Base-by-base conservation (phyloP, 2,329 filamentous ascomycete species). In the Bipolaris victoriae region DNA sequence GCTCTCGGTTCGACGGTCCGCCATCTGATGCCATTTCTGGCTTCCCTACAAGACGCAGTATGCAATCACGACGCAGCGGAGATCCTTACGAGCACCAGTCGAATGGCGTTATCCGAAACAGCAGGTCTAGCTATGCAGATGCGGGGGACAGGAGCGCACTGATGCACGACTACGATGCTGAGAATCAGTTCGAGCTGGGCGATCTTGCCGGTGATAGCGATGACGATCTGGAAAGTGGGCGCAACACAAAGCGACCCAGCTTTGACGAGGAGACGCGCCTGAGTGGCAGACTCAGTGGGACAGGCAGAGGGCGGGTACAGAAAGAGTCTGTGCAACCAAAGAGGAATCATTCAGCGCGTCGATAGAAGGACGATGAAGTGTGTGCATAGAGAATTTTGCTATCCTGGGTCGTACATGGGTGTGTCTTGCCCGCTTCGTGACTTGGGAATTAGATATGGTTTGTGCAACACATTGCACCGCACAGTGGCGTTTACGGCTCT, bases 11-110 rank as follows among this genome's bases (percentile, higher is more conserved):
- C 57, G 91, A 96, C 72, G 90, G 89, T 47, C 90, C 93, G 4
- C 95, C 94, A 11, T 97, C 93, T 13, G 95, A 99, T 74, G 91
- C 90, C 75, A 86, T 99, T 54, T 92, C 92, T 26, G 91, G 90
- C 63, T 86, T 96, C 65, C 91, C 95, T 71, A 98, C 95, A 16
- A 88, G 96, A 58, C 86, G 92, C 63, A 96, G 91, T 72, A 97
- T 99, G 92, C 95, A 98, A 74, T 84, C 90, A 6, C 84, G 94
- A 65, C 84, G 95, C 64, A 95, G 79, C 65, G 63, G 63, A 37
- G 67, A 70, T 29, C 36, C 59, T 20, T 53, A 58, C 49, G 29
- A 85, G 88, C 13, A 62, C 57, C 86, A 71, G 86, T 85, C 63
- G 76, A 77, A 49, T 39, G 24, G 52, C 35, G 49, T 49, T 37